Base-by-base conservation (phyloP, 1,139 yeast genomes). In the Candida dubliniensis region DNA sequence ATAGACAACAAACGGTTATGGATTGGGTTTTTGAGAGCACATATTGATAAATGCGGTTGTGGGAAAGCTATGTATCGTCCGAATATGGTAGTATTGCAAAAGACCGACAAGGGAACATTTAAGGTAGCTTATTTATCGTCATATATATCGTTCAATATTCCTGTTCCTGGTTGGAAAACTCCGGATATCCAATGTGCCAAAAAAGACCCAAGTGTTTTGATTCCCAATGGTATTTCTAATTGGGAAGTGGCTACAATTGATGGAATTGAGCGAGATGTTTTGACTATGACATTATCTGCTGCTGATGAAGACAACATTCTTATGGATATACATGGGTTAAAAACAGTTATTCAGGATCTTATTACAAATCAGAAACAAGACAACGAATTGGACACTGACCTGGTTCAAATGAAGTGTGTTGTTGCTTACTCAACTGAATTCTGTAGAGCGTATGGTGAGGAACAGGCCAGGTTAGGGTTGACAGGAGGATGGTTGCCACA, bases 21-120 rank as follows among this genome's bases (percentile, higher is more conserved):
- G 72, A 54, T 77, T 31, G 79, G 80, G 4, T 74, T 77, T 58
- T 77, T 77, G 0, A 64, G 79, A 52, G 67, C 79, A 3, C 79
- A 76, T 52, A 54, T 77, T 12, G 62, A 64, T 41, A 51, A 65
- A 8, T 77, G 82, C 61, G 79, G 80, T 1, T 77, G 82, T 58
- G 78, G 80, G 36, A 63, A 60, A 29, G 63, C 68, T 12, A 66
- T 71, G 57, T 76, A 77, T 54, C 66, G 83, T 49, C 82, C 83
- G 5, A 69, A 71, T 40, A 48, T 71, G 55, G 57, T 77, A 36
- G 57, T 73, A 23, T 52, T 78, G 18, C 55, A 59, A 2, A 59
- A 54, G 38, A 61, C 51, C 50, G 58, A 11, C 30, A 53, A 40
- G 31, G 32, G 27, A 32, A 30, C 9, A n/a, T 30, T 30, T 7